phyloP scores from a whole-genome alignment of 139 green algal species.

The Coccomyxa sp. region DNA sequence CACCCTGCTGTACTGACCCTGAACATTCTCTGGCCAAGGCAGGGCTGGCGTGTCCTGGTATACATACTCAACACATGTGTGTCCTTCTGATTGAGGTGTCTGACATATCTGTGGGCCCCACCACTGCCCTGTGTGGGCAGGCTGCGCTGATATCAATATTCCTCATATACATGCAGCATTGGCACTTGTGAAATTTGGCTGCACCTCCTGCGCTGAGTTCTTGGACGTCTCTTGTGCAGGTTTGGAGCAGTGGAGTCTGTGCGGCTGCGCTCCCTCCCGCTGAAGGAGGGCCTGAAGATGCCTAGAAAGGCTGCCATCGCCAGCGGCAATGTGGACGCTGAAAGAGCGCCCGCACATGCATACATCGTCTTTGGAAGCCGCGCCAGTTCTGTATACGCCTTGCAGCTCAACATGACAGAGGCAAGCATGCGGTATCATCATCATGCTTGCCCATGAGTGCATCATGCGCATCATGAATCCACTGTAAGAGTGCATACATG shows the following conservation, averaged over 20 bases:
- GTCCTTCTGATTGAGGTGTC: neutral
- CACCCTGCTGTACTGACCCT: neutral
- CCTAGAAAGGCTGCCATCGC: constrained; percentile 49
- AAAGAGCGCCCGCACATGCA: constrained; percentile 46
- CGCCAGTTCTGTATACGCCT: constrained; percentile 33
- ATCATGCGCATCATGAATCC: neutral
- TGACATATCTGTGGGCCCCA: too few relatives aligned
- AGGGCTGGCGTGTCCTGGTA: too few relatives aligned
- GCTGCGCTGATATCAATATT: too few relatives aligned
- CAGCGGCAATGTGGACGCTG: constrained; percentile 33
- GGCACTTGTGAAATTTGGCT: too few relatives aligned
- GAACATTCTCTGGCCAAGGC: neutral
- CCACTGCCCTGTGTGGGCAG: too few relatives aligned
- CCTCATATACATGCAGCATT: too few relatives aligned
- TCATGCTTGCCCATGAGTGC: neutral
- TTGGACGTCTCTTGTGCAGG: constrained; percentile 2
- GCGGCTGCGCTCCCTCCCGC: constrained; percentile 71
- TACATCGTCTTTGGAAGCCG: constrained; percentile 76
- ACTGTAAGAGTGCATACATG: too few relatives aligned
- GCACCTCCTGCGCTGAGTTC: too few relatives aligned
- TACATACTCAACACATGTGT: neutral
- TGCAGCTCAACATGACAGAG: constrained; percentile 73
- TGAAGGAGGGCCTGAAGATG: constrained; percentile 50
- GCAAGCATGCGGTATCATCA: too few relatives aligned
- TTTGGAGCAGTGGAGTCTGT: constrained; percentile 74